Evolutionary conservation across 1,139 yeast genomes (phyloP).

Genomic region (Kazachstania sp.): DNA sequence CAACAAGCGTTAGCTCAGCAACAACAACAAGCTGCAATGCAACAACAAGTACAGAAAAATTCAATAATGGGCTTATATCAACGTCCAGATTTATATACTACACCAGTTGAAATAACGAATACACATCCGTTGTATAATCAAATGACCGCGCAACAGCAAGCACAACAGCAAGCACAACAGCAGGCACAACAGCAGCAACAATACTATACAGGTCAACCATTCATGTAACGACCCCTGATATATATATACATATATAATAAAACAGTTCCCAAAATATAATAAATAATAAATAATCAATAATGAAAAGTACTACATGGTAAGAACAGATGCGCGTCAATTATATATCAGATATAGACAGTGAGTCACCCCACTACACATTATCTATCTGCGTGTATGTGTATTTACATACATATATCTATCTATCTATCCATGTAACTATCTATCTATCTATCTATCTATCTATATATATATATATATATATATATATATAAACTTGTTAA

Average conservation of each 20-base stretch:
- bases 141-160: conserved; percentile 26
- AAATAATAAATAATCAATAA: too few species aligned
- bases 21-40: conserved; percentile 14
- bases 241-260: neutral
- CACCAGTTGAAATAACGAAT: conserved; percentile 26
- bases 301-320: too few species aligned
- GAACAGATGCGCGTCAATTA: too few species aligned
- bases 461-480: too few species aligned
- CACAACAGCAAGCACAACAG: conserved; percentile 17
- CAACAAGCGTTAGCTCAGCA: conserved; percentile 24
- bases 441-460: too few species aligned
- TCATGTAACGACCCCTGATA: neutral
- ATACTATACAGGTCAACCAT: neutral
- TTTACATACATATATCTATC: too few species aligned
- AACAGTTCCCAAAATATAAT: too few species aligned
- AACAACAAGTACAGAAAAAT: conserved; percentile 13
- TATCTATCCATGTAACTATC: too few species aligned
- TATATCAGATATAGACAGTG: too few species aligned
- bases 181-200: conserved; percentile 6
- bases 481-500: too few species aligned
- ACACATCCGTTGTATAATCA: conserved; percentile 36
- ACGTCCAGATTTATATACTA: conserved; percentile 27
- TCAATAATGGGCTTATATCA: conserved; percentile 29
- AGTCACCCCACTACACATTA: too few species aligned
- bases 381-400: too few species aligned